A percentile compares a stretch with the other conserved stretches of the same genome.
Evolutionary conservation across 2,329 filamentous ascomycete genomes (phyloP).

Genomic region (Diaporthe destruens): DNA sequence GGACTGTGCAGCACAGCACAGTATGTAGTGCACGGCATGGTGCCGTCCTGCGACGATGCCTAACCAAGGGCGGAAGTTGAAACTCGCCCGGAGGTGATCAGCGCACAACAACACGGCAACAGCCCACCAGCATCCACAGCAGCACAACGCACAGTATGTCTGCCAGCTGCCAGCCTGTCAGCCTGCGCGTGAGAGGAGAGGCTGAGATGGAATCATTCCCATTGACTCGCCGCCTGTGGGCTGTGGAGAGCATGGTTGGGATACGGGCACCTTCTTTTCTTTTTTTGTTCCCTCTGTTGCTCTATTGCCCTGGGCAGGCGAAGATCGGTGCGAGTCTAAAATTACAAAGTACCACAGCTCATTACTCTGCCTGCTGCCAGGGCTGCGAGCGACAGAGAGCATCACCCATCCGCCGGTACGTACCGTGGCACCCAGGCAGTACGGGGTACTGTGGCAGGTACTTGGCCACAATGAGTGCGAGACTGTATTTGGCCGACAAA

Average conservation of each 20-base stretch:
- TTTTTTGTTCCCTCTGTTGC: constrained; percentile 7
- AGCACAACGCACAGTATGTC: constrained; percentile 20
- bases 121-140: constrained; percentile 13
- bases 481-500: constrained; percentile 27
- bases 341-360: constrained; percentile 32
- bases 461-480: neutral
- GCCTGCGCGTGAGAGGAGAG: neutral
- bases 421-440: neutral
- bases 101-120: constrained; percentile 15
- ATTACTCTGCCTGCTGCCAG: neutral
- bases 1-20: constrained; percentile 7
- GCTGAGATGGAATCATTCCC: neutral
- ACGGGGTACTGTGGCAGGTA: neutral
- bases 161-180: no score
- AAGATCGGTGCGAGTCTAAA: constrained; percentile 33
- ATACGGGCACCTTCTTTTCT: constrained; percentile 16
- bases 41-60: constrained; percentile 24
- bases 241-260: constrained; percentile 20
- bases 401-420: neutral
- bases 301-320: constrained; percentile 15
- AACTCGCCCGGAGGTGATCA: constrained; percentile 40
- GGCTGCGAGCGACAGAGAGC: no score
- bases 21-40: neutral
- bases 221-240: constrained; percentile 25
- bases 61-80: constrained; percentile 37